Evolutionary conservation across 2,329 filamentous ascomycete genomes (phyloP).

Genomic region (Seiridium unicorne): DNA sequence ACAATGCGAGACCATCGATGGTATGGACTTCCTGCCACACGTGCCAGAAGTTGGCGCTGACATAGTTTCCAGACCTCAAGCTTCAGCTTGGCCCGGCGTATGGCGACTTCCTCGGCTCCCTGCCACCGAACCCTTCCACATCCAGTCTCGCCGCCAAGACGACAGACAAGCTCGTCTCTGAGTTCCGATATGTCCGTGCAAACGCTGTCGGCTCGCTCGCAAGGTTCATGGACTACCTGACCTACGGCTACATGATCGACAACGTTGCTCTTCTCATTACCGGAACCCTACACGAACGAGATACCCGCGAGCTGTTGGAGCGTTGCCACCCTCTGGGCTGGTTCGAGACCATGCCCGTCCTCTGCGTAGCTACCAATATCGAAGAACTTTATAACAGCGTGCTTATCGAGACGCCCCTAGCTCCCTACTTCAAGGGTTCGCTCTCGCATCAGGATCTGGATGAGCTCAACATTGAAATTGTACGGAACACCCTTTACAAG

Average conservation of each 20-base stretch:
- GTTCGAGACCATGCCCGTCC: conserved; percentile 98
- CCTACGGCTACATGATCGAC: conserved; percentile 99
- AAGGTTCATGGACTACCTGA: conserved; percentile 97
- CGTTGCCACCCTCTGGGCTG: conserved; percentile 95
- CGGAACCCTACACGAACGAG: conserved; percentile 93
- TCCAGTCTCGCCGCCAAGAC: conserved; percentile 92
- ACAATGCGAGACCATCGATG: conserved; percentile 97
- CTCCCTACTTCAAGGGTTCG: conserved; percentile 95
- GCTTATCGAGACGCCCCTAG: conserved; percentile 91
- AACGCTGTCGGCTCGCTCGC: conserved; percentile 89
- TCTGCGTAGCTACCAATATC: conserved; percentile 97
- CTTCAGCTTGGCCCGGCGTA: conserved; percentile 95
- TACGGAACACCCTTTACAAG: conserved; percentile 98
- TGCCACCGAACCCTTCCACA: conserved; percentile 95
- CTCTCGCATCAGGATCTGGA: conserved; percentile 95
- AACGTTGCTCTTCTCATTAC: conserved; percentile 98
- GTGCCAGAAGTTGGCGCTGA: neutral
- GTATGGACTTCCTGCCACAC: conserved; percentile 44
- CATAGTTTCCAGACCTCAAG: conserved; percentile 73
- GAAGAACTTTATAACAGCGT: conserved; percentile 99
- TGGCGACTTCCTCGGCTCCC: conserved; percentile 90
- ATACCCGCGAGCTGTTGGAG: conserved; percentile 92
- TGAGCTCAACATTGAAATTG: conserved; percentile 98
- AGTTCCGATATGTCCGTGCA: conserved; percentile 94
- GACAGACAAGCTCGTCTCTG: conserved; percentile 95